Evolutionary conservation across 176 grass and related monocot species (phyloP).

Genomic region (Alopecurus myosuroides): DNA sequence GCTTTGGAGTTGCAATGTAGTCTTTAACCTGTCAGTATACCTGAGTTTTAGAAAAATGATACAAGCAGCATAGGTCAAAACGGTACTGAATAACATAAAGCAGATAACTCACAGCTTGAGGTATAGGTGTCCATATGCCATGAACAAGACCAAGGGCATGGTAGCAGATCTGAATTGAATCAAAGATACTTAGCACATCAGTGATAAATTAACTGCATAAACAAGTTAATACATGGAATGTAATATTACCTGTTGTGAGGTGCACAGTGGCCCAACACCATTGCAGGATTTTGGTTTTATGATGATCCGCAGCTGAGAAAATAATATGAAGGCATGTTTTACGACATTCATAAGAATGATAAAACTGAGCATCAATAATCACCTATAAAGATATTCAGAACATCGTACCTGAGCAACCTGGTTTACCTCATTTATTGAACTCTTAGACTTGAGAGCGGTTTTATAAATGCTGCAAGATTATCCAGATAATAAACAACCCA

Average conservation of each 20-base stretch:
- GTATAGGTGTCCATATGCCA: constrained; percentile 95
- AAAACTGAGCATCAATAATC: neutral
- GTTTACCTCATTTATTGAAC: constrained; percentile 75
- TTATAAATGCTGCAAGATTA: constrained; percentile 73
- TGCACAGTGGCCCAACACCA: constrained; percentile 87
- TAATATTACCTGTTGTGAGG: constrained; percentile 68
- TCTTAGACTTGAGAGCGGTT: constrained; percentile 62
- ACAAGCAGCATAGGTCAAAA: constrained; percentile 17
- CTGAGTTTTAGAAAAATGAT: constrained; percentile 19
- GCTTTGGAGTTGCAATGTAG: constrained; percentile 98
- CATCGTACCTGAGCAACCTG: constrained; percentile 87
- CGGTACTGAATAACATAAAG: constrained; percentile 9
- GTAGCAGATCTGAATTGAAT: constrained; percentile 84
- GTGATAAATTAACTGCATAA: constrained; percentile 23
- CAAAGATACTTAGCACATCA: constrained; percentile 23
- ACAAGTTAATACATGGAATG: constrained; percentile 18
- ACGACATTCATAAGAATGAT: constrained; percentile 13
- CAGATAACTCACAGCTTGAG: constrained; percentile 83
- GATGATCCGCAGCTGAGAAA: constrained; percentile 71
- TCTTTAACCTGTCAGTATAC: constrained; percentile 73
- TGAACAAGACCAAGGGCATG: constrained; percentile 99
- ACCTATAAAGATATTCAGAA: constrained; percentile 18
- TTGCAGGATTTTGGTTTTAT: constrained; percentile 84
- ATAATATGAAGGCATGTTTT: constrained; percentile 29
- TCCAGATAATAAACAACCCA: constrained; percentile 31